A percentile compares a stretch with the other conserved stretches of the same genome.
These are phyloP conservation scores for Casaregolazyma suthepensis DNA, from an alignment of 1,139 yeast genomes.

Conservation along the genomic window DNA sequence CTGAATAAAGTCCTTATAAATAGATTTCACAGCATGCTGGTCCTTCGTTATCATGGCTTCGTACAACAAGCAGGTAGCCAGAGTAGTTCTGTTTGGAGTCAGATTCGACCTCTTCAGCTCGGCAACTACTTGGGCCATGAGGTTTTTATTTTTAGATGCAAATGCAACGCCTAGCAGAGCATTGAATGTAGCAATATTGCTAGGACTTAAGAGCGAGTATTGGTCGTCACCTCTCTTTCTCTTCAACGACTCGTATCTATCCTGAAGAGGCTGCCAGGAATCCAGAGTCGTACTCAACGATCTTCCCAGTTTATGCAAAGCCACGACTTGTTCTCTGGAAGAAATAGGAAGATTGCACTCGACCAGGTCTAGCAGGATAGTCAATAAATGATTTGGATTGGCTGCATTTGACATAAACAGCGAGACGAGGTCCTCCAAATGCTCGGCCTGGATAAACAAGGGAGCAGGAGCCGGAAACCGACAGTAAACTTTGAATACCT, in stretches of 20 bases:
- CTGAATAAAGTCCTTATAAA: constrained; percentile 13
- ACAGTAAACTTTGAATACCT: constrained; percentile 30
- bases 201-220: constrained; percentile 1
- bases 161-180: constrained; percentile 13
- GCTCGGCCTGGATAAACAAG: constrained; percentile 31
- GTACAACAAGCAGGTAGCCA: constrained; percentile 13
- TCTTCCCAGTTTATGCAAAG: constrained; percentile 5
- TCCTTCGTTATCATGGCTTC: constrained; percentile 10
- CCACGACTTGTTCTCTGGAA: constrained; percentile 13
- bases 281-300: constrained; percentile 3
- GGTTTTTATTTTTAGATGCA: constrained; percentile 8
- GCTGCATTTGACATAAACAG: constrained; percentile 24
- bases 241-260: constrained; percentile 4
- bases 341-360: constrained; percentile 18
- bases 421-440: constrained; percentile 37
- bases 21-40: constrained; percentile 9
- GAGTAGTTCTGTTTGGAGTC: constrained; percentile 16
- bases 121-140: constrained; percentile 9
- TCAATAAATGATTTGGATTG: constrained; percentile 7
- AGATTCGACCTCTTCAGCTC: constrained; percentile 11
- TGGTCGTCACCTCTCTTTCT: neutral
- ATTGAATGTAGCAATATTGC: constrained; percentile 13
- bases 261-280: constrained; percentile 9
- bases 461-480: constrained; percentile 33
- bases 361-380: constrained; percentile 14